phyloP scores from a whole-genome alignment of 2,329 filamentous ascomycete genomes.

The Colletotrichum sp. region DNA sequence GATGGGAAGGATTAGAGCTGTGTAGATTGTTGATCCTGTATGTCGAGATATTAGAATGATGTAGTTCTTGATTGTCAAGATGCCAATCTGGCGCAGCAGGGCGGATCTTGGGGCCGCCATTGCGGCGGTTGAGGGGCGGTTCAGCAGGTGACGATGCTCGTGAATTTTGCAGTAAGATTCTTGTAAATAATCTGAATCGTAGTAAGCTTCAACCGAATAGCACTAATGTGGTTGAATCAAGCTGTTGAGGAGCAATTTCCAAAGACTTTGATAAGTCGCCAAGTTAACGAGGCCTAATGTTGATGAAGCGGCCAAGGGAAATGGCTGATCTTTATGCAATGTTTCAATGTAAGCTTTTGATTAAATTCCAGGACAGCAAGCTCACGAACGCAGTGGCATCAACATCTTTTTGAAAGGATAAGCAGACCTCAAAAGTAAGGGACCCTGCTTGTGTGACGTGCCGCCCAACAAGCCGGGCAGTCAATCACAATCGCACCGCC shows the following conservation, averaged over 20 bases:
- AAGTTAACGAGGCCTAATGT: not conserved
- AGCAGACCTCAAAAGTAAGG: not conserved
- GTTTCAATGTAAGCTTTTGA: not conserved
- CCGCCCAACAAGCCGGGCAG: not conserved
- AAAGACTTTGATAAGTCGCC: not conserved
- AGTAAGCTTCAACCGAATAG: not conserved
- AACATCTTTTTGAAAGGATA: not conserved
- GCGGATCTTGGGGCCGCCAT: slow-evolving; percentile 1
- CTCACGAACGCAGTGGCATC: not conserved
- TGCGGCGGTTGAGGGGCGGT: not conserved
- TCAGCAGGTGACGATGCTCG: not conserved
- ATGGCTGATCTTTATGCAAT: not conserved
- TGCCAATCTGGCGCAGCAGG: slow-evolving; percentile 57
- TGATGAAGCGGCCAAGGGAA: not conserved
- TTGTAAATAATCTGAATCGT: not conserved
- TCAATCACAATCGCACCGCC: not conserved
- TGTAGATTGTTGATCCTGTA: slow-evolving; percentile 53
- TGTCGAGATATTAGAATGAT: slow-evolving; percentile 62
- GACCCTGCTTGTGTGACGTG: not conserved
- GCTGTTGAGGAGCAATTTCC: not conserved
- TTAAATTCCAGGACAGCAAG: not conserved
- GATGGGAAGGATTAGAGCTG: slow-evolving; percentile 65
- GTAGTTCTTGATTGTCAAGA: slow-evolving; percentile 66
- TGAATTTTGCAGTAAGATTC: not conserved
- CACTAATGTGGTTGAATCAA: not conserved